Evolutionary conservation across 2,329 filamentous ascomycete genomes (phyloP), one percentile per base, ranked within the genome.

Genomic region (Ophiostoma pallidulum): DNA sequence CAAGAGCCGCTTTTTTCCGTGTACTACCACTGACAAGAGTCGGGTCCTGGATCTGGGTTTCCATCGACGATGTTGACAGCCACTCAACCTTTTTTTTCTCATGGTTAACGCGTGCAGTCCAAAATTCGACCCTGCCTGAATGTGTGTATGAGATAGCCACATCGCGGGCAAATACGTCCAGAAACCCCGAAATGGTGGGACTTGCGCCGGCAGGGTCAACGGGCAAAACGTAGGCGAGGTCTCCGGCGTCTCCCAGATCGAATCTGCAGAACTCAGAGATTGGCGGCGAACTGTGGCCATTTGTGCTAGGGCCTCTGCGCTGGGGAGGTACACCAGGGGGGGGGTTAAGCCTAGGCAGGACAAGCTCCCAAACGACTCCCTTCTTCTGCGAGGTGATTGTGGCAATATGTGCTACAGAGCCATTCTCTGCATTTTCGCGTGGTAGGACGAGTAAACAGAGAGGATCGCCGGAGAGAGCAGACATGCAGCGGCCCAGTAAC

Each of bases 111-210:
- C 82, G 79, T 4, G 86, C 86, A 4, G 89, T 89, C 88, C 89
- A 94, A 33, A 90, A 91, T 51, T 84, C 80, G 37, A 95, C 75
- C 6, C 82, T 69, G 0, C 89, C 90, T 9, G 74, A 74, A 19
- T 77, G 72, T 0, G 85, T 91, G 60, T 92, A 94, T 1, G 89
- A 92, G 22, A 94, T 80, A 12, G 87, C 88, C 42, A 94, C 80
- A 59, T 95, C 89, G 33, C 83, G 80, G 10, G 88, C 85, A 62
- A 95, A 94, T 0, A 86, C 78, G 62, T 95, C 89, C 28, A 94
- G 73, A 53, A 89, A 94, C 0, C 84, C 86, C 4, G 86, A 86
- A 10, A 80, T 77, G 3, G 82, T 73, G 1, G 82, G 77, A 33
- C 76, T 71, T 10, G 84, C 80, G 1, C 89, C 90, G 1, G 88